Conservation (phyloP, 495 filamentous ascomycete genomes). For the Cercophora samala region DNA sequence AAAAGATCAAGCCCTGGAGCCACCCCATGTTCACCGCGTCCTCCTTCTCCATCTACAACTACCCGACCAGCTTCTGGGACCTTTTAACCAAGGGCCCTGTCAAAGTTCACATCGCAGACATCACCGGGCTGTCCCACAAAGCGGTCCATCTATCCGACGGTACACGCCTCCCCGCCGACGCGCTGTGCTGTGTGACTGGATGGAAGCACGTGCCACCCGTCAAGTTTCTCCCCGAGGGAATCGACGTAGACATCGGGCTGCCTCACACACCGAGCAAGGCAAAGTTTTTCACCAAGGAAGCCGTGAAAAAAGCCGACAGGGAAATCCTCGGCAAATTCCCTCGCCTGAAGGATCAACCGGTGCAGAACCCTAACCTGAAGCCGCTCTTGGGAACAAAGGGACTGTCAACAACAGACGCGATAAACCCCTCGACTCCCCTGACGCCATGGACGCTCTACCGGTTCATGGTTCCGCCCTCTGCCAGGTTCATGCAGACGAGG, state of each 20-base stretch:
- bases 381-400: conserved; percentile 43
- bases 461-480: conserved; percentile 66
- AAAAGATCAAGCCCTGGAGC: conserved; percentile 63
- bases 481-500: conserved; percentile 47
- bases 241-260: conserved; percentile 45
- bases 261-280: conserved; percentile 33
- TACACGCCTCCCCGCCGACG: conserved; percentile 54
- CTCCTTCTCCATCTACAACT: conserved; percentile 67
- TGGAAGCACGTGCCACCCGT: conserved; percentile 64
- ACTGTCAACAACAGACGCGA: conserved; percentile 31
- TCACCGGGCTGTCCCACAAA: conserved; percentile 47
- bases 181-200: conserved; percentile 66
- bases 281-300: conserved; percentile 30
- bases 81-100: conserved; percentile 56
- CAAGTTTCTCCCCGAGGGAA: conserved; percentile 58
- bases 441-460: conserved; percentile 55
- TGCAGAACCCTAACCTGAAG: conserved; percentile 42
- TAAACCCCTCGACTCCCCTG: conserved; percentile 35
- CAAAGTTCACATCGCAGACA: conserved; percentile 60
- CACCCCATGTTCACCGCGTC: conserved; percentile 61
- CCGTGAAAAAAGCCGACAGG: conserved; percentile 49
- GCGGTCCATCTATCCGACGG: conserved; percentile 57
- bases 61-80: conserved; percentile 62
- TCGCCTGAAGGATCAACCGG: conserved; percentile 49
- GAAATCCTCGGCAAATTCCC: conserved; percentile 69